These are phyloP conservation scores for Rubia yunnanensis DNA, from an alignment of 257 asterid species.

Conservation along the genomic window DNA sequence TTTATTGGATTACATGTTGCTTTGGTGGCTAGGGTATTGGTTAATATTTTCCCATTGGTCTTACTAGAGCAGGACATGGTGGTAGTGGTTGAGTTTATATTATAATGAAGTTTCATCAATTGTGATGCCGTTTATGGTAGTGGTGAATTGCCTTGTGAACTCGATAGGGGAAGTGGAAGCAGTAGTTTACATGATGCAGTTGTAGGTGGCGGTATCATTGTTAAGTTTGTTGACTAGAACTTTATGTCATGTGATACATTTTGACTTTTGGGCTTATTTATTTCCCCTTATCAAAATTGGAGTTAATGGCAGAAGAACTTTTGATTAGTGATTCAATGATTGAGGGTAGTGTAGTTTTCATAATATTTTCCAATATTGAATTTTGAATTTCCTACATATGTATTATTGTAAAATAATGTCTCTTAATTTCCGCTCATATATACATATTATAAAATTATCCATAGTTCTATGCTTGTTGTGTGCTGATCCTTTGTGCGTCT, in stretches of 20 bases:
- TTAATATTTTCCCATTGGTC: conserved; percentile 51
- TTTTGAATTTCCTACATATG: conserved; percentile 3
- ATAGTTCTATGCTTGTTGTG: too few species aligned
- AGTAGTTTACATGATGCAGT: conserved; percentile 44
- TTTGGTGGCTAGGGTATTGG: conserved; percentile 74
- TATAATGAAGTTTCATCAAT: conserved; percentile 38
- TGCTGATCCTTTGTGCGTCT: too few species aligned
- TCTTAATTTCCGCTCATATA: too few species aligned
- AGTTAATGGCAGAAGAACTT: conserved; percentile 84
- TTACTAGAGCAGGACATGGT: conserved; percentile 94
- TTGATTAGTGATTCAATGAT: conserved; percentile 80
- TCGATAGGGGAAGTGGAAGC: too few species aligned
- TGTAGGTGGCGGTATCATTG: conserved; percentile 80
- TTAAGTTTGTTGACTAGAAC: conserved; percentile 28
- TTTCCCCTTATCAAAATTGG: conserved; percentile 65
- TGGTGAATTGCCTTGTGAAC: conserved; percentile 78
- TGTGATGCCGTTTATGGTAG: conserved; percentile 70
- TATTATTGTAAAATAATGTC: conserved; percentile 3
- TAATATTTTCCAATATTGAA: background rate
- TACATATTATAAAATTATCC: too few species aligned
- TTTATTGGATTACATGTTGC: conserved; percentile 48
- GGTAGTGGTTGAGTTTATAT: conserved; percentile 89
- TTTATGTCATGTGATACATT: conserved; percentile 53
- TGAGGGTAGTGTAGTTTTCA: conserved; percentile 46
- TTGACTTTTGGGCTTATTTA: conserved; percentile 70